Conservation (phyloP, 2,329 filamentous ascomycete genomes). For the Fusarium sp. region DNA sequence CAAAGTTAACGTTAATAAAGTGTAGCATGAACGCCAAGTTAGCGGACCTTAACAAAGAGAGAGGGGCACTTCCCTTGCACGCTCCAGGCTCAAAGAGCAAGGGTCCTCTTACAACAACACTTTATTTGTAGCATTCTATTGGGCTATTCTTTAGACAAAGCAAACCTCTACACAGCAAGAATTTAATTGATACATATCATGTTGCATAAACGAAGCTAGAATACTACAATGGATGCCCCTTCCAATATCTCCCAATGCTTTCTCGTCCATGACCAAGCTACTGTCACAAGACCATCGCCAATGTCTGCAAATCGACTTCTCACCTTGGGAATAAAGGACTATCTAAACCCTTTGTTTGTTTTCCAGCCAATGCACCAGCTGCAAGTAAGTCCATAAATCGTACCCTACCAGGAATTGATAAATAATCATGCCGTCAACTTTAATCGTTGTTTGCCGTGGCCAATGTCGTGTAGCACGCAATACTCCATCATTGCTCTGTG, state of each 20-base stretch:
- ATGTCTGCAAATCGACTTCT: constrained; percentile 38
- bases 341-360: constrained; percentile 64
- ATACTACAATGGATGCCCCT: constrained; percentile 24
- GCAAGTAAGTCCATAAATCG: constrained; percentile 42
- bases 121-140: not conserved
- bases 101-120: constrained; percentile 4
- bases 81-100: constrained; percentile 10
- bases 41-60: constrained; percentile 1
- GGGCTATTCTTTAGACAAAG: not conserved
- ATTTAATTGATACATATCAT: constrained; percentile 35
- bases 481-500: constrained; percentile 37
- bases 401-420: constrained; percentile 21
- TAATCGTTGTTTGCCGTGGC: constrained; percentile 18
- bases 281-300: constrained; percentile 41
- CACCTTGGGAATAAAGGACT: constrained; percentile 58
- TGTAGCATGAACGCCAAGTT: not conserved
- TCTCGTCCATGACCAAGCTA: constrained; percentile 44
- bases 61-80: constrained; percentile 37
- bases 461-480: constrained; percentile 27
- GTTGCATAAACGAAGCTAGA: constrained; percentile 23
- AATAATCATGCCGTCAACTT: constrained; percentile 24
- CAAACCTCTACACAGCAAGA: constrained; percentile 9
- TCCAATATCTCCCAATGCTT: constrained; percentile 33
- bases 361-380: constrained; percentile 50
- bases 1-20: constrained; percentile 14